Percentiles rank a stretch among this genome's conserved stretches.
These are phyloP conservation scores for Santalum album DNA, from an alignment of 164 flowering plant genomes.

Conservation along the genomic window DNA sequence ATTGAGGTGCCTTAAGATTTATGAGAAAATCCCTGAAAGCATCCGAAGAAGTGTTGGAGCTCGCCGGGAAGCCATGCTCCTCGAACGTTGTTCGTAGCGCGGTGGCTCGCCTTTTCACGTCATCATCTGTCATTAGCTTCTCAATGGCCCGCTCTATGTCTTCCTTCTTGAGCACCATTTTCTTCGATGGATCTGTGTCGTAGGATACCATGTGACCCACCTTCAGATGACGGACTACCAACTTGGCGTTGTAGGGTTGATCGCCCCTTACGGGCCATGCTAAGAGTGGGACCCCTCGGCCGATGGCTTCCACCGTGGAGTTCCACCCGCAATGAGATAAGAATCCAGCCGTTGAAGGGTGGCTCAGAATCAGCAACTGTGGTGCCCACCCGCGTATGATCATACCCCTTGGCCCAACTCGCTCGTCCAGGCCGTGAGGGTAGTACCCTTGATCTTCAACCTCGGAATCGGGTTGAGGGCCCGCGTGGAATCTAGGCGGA, in stretches of 20 bases:
- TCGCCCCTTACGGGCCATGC: conserved; percentile 74
- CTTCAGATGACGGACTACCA: conserved; percentile 35
- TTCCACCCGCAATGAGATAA: too few species aligned
- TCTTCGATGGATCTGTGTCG: conserved; percentile 5
- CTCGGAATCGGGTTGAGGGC: background rate
- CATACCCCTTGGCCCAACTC: conserved; percentile 39
- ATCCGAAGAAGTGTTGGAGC: conserved; percentile 36
- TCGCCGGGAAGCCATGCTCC: conserved; percentile 38
- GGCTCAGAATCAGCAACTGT: too few species aligned
- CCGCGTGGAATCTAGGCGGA: conserved; percentile 12
- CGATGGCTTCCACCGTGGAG: conserved; percentile 63
- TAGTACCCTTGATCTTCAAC: conserved; percentile 13
- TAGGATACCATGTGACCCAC: conserved; percentile 31
- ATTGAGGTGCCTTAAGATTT: too few species aligned
- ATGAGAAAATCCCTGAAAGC: conserved; percentile 32
- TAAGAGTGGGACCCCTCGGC: conserved; percentile 49
- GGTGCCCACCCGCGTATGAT: conserved; percentile 16
- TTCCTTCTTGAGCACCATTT: conserved; percentile 24
- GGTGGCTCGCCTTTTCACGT: conserved; percentile 19
- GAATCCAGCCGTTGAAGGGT: too few species aligned
- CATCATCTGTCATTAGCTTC: conserved; percentile 35
- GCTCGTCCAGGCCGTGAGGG: conserved; percentile 27
- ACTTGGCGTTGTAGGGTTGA: conserved; percentile 39
- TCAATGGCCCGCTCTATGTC: conserved; percentile 38
- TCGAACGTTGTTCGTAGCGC: conserved; percentile 13